phyloP scores from a whole-genome alignment of 352 stramenopile genomes.

The Phytophthora pini region DNA sequence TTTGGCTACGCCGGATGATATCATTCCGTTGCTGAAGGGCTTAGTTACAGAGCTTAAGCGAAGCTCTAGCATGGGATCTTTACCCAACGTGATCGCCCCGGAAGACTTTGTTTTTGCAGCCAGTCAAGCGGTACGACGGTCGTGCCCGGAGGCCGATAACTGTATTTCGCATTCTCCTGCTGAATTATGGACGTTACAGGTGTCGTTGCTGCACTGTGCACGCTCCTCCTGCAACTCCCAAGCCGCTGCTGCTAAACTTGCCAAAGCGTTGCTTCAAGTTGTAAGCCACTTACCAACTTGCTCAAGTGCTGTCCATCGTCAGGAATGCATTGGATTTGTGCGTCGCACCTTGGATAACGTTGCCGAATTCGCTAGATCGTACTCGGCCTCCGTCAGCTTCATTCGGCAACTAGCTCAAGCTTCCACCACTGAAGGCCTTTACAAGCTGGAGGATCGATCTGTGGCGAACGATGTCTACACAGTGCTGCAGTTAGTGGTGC shows the following conservation, averaged over 20 bases:
- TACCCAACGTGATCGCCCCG: constrained; percentile 17
- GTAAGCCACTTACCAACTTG: constrained; percentile 54
- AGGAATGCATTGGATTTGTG: constrained; percentile 56
- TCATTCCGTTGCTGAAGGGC: constrained; percentile 5
- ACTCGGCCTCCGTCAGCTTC: constrained; percentile 45
- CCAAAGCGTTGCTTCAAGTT: constrained; percentile 46
- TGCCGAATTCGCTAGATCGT: constrained; percentile 37
- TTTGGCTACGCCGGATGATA: neutral
- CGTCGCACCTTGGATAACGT: constrained; percentile 53
- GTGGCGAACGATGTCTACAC: constrained; percentile 35
- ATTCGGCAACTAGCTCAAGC: constrained; percentile 40
- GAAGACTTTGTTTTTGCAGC: constrained; percentile 39
- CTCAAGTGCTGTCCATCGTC: constrained; percentile 38
- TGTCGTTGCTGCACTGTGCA: constrained; percentile 60
- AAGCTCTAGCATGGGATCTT: constrained; percentile 22
- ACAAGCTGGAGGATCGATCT: constrained; percentile 25
- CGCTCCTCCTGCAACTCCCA: constrained; percentile 51
- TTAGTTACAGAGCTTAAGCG: constrained; percentile 28
- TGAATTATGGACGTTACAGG: constrained; percentile 50
- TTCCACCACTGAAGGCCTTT: constrained; percentile 27
- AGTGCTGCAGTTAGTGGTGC: constrained; percentile 32
- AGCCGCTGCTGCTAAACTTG: constrained; percentile 44
- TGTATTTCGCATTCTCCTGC: constrained; percentile 10
- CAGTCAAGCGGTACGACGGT: constrained; percentile 20
- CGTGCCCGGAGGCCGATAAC: constrained; percentile 18